Base-by-base conservation (phyloP, 139 green algal genomes). In the Raphidocelis subcapitata region DNA sequence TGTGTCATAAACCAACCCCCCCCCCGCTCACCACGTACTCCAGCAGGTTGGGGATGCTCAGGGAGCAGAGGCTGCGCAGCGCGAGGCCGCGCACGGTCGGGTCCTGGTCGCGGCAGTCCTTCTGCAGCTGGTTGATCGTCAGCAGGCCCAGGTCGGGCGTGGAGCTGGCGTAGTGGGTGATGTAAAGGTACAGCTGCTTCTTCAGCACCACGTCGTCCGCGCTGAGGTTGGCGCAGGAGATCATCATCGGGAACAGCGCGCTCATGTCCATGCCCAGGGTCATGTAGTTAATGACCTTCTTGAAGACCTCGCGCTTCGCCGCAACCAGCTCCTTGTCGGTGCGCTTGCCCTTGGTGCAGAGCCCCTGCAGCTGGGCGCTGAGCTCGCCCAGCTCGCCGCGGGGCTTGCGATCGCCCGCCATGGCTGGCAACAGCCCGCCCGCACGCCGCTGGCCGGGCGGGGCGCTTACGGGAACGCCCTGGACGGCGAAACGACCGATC, bases 111-210 rank as follows among this genome's bases (percentile, higher is more conserved):
- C 85, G 75, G 65, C 83, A 92, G 82, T 97, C 91, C 74, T 93
- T 95, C 55, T 96, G 89, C 67, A 97, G 81, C 73, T 93, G 91
- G 77, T 96, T 97, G 70, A 97, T 92, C 24, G 88, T 92, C 49
- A 97, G 79, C 33, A 97, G 77, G 26, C 87, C 89, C 23, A 97
- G 77, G 61, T 97, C 94, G 1, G 91, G 88, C 10, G 87, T 90
- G 35, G 88, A 82, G 21, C 84, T 75, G 5, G 92, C 93, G 57
- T 94, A 94, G 46, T 92, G 91, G 33, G 87, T 87, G 59, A 97
- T 86, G 85, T 95, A 97, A 0, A 97, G 84, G 82, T 98, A 99
- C 16, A 98, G 89, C 94, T 98, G 98, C 81, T 99, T 98, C 81
- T 98, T 98, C 10, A 97, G 79, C 28, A 94, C 85, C 23, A 96